These are phyloP conservation scores for Claviceps fusiformis DNA, from an alignment of 2,329 filamentous ascomycete genomes.

Conservation along the genomic window DNA sequence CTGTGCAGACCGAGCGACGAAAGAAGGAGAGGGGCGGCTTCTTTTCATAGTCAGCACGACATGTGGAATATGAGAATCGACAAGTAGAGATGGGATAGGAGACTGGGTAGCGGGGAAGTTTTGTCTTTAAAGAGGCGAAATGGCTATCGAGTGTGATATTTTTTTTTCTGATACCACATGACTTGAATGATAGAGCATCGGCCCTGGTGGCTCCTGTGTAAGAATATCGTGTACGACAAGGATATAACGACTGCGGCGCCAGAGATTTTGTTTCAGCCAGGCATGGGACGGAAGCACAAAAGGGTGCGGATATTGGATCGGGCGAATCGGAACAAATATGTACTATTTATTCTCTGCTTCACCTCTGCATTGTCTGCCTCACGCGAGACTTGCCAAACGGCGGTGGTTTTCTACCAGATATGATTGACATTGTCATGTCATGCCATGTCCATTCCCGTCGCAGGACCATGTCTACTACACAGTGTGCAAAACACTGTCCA, in stretches of 20 bases:
- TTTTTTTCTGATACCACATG: background rate
- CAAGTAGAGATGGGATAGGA: background rate
- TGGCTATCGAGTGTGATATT: background rate
- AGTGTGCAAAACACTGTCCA: too few relatives aligned
- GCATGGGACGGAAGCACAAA: background rate
- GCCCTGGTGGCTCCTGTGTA: background rate
- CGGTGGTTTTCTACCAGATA: too few relatives aligned
- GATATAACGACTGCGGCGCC: background rate
- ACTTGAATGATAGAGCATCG: background rate
- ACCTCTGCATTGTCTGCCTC: too few relatives aligned
- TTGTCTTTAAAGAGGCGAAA: background rate
- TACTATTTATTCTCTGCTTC: background rate
- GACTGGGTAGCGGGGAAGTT: background rate
- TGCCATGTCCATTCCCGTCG: too few relatives aligned
- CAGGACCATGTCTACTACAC: too few relatives aligned
- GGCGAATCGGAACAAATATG: background rate
- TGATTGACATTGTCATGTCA: too few relatives aligned
- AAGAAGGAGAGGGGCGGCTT: constrained; percentile 11
- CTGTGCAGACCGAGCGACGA: constrained; percentile 9
- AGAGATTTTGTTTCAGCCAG: background rate
- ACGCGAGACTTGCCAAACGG: too few relatives aligned
- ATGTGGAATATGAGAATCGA: background rate
- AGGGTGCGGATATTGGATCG: too few relatives aligned
- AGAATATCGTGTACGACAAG: background rate
- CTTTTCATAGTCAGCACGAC: background rate